phyloP scores from a whole-genome alignment of 139 green algal genomes.

The Edaphochlamys debaryana region DNA sequence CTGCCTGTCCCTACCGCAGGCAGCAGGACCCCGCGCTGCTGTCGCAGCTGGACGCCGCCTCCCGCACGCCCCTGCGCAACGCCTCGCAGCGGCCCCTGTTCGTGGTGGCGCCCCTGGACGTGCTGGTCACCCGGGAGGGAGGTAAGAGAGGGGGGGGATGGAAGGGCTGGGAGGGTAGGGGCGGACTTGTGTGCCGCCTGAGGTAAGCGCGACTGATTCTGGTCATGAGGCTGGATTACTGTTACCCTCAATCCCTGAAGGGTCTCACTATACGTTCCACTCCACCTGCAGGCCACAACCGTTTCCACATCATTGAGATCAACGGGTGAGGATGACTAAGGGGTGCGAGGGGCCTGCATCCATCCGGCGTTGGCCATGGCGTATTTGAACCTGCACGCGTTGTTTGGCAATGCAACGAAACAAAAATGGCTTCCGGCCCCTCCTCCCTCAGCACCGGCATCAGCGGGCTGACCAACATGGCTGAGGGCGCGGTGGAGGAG shows the following conservation, averaged over 20 bases:
- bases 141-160: background rate
- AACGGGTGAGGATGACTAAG: no score
- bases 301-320: constrained; percentile 56
- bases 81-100: constrained; percentile 37
- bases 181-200: no score
- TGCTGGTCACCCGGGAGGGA: constrained; percentile 41
- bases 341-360: no score
- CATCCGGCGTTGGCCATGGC: no score
- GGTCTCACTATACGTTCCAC: no score
- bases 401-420: no score
- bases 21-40: constrained; percentile 34
- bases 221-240: no score
- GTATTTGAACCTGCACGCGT: no score
- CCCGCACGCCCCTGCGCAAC: constrained; percentile 10
- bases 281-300: constrained; percentile 29
- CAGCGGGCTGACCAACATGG: constrained; percentile 51
- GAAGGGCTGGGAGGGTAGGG: no score
- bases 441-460: constrained; percentile 53
- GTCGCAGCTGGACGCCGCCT: background rate
- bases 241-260: no score
- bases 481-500: constrained; percentile 17
- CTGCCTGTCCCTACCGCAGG: background rate
- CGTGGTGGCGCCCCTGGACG: constrained; percentile 45
- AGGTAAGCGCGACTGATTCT: no score
- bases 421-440: no score